Percentiles rank a stretch among this genome's conserved stretches.
Conservation (phyloP, 495 filamentous ascomycete species). For the Podospora didyma region DNA sequence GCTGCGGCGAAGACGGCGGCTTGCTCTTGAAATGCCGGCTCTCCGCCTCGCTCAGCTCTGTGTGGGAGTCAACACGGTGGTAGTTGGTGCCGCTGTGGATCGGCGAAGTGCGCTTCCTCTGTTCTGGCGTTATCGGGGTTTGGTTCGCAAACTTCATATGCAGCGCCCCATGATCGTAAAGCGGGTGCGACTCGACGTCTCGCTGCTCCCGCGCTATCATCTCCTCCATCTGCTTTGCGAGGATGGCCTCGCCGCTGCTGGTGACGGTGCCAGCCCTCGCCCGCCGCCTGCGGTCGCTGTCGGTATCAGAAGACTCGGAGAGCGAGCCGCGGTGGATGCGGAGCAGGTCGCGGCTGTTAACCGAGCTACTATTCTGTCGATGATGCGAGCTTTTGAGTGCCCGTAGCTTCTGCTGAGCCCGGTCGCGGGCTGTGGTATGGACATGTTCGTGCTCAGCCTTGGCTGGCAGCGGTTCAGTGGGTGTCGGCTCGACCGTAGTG, state of each 20-base stretch:
- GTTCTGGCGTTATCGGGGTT: conserved; percentile 28
- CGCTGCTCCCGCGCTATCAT: conserved; percentile 52
- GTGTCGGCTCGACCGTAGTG: conserved; percentile 9
- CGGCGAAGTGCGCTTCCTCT: conserved; percentile 15
- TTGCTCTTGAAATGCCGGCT: conserved; percentile 14
- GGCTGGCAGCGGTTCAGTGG: conserved; percentile 10
- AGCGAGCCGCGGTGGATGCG: conserved; percentile 35
- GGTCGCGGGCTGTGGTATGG: conserved; percentile 34
- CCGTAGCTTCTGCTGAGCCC: conserved; percentile 46
- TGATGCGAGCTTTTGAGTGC: conserved; percentile 46
- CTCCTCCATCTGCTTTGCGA: conserved; percentile 67
- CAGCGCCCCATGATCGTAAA: conserved; percentile 25
- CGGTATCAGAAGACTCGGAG: conserved; percentile 46
- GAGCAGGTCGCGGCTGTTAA: conserved; percentile 37
- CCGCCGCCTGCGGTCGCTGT: conserved; percentile 37
- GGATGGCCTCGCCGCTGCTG: conserved; percentile 46
- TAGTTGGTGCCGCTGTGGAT: conserved; percentile 16
- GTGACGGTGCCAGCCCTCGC: conserved; percentile 33
- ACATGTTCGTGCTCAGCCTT: conserved; percentile 29
- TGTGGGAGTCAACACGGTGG: conserved; percentile 27
- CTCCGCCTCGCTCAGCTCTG: conserved; percentile 31
- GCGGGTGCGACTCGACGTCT: conserved; percentile 28
- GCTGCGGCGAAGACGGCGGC: conserved; percentile 22
- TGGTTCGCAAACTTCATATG: conserved; percentile 27
- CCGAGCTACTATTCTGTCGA: conserved; percentile 33